A percentile compares a stretch with the other conserved stretches of the same genome.
phyloP scores from a whole-genome alignment of 2,329 filamentous ascomycete genomes.

The Aureobasidium pullulans region DNA sequence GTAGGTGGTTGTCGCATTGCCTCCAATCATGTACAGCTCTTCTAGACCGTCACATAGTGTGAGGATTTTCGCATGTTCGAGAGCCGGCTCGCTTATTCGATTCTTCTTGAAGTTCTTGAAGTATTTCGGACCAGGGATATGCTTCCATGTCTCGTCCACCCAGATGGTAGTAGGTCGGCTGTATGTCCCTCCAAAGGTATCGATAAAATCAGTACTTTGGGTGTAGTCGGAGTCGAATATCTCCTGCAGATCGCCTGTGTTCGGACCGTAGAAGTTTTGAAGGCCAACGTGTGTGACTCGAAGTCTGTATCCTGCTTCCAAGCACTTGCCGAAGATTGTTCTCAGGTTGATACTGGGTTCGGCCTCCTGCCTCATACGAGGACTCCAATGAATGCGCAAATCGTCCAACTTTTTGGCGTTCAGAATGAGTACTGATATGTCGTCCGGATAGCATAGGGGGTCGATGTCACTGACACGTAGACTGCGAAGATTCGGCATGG shows the following conservation, averaged over 20 bases:
- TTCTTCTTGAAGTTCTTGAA: constrained; percentile 22
- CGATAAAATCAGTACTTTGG: constrained; percentile 47
- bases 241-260: constrained; percentile 39
- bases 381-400: constrained; percentile 53
- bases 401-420: constrained; percentile 48
- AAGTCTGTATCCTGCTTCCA: constrained; percentile 40
- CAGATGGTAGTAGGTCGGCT: constrained; percentile 25
- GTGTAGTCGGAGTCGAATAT: constrained; percentile 36
- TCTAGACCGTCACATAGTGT: constrained; percentile 39
- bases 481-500: constrained; percentile 47
- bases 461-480: constrained; percentile 54
- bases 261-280: constrained; percentile 52
- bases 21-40: constrained; percentile 45
- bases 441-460: constrained; percentile 57
- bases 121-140: not conserved
- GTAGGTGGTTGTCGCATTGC: not conserved
- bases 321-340: constrained; percentile 49
- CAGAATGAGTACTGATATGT: constrained; percentile 49
- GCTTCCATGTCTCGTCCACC: constrained; percentile 20
- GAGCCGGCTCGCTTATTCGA: constrained; percentile 19
- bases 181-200: constrained; percentile 48
- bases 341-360: constrained; percentile 50
- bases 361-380: constrained; percentile 52
- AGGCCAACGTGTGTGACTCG: constrained; percentile 45
- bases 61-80: constrained; percentile 38